Percentiles rank a stretch among this genome's conserved stretches.
phyloP scores from a whole-genome alignment of 306 rosid species.

The Rosa rugosa region DNA sequence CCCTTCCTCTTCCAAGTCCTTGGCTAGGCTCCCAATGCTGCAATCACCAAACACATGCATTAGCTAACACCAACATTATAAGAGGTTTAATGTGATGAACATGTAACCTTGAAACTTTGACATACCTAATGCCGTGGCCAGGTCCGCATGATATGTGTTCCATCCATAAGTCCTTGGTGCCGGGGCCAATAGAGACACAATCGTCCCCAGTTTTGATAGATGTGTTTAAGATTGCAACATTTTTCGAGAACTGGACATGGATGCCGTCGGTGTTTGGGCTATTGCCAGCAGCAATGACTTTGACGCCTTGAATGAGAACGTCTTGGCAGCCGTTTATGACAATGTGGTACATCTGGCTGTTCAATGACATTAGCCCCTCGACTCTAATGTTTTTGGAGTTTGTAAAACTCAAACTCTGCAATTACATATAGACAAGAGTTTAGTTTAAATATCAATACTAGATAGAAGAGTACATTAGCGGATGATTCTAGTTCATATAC shows the following conservation, averaged over 20 bases:
- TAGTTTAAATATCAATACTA: neutral
- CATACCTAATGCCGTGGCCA: slow-evolving; percentile 30
- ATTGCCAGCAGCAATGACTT: neutral
- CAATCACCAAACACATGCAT: neutral
- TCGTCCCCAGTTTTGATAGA: slow-evolving; percentile 29
- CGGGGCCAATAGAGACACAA: slow-evolving; percentile 33
- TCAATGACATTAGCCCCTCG: neutral
- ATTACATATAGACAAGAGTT: neutral
- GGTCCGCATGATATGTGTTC: slow-evolving; percentile 27
- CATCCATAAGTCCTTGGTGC: slow-evolving; percentile 30
- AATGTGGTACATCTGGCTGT: slow-evolving; percentile 35
- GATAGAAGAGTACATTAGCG: neutral
- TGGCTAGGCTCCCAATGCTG: slow-evolving; percentile 29
- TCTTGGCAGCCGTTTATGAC: slow-evolving; percentile 22
- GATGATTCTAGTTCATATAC: neutral
- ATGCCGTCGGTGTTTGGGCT: slow-evolving; percentile 35
- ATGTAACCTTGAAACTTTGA: neutral
- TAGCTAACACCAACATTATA: neutral
- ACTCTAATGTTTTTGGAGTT: slow-evolving; percentile 26
- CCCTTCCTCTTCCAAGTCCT: slow-evolving; percentile 32
- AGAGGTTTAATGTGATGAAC: neutral
- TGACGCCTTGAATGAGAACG: slow-evolving; percentile 6
- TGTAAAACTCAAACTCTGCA: slow-evolving; percentile 21
- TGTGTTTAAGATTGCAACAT: slow-evolving; percentile 20
- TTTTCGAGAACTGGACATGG: slow-evolving; percentile 22